phyloP scores from a whole-genome alignment of 129 eudicot genomes.

The Helianthus tuberosus region DNA sequence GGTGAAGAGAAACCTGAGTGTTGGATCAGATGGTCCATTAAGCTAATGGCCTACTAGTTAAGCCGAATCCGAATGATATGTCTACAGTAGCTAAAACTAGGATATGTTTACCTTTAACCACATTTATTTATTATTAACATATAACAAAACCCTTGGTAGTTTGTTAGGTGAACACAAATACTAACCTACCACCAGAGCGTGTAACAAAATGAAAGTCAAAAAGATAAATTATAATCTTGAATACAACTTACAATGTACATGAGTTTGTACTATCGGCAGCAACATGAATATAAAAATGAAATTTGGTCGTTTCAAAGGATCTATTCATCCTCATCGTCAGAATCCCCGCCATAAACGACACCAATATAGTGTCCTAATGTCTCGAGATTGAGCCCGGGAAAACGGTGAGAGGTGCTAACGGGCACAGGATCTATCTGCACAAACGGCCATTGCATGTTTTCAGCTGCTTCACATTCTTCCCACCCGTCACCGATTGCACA shows the following conservation, averaged over 20 bases:
- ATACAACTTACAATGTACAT: constrained; percentile 35
- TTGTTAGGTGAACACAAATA: too few relatives aligned
- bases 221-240: constrained; percentile 6
- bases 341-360: constrained; percentile 60
- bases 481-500: constrained; percentile 95
- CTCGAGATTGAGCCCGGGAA: constrained; percentile 70
- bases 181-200: not conserved
- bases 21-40: too few relatives aligned
- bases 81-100: too few relatives aligned
- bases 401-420: constrained; percentile 54
- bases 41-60: too few relatives aligned
- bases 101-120: too few relatives aligned
- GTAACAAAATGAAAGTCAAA: constrained; percentile 1
- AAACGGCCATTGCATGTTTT: constrained; percentile 88
- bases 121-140: too few relatives aligned
- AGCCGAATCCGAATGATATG: too few relatives aligned
- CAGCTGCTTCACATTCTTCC: constrained; percentile 96
- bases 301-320: constrained; percentile 17
- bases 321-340: constrained; percentile 31
- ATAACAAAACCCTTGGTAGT: too few relatives aligned
- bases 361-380: constrained; percentile 68
- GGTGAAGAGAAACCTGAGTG: too few relatives aligned
- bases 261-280: constrained; percentile 14
- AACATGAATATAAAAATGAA: constrained; percentile 24
- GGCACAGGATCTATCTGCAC: constrained; percentile 77